Evolutionary conservation across 2,329 filamentous ascomycete species (phyloP).

Genomic region (Juglanconis sp.): DNA sequence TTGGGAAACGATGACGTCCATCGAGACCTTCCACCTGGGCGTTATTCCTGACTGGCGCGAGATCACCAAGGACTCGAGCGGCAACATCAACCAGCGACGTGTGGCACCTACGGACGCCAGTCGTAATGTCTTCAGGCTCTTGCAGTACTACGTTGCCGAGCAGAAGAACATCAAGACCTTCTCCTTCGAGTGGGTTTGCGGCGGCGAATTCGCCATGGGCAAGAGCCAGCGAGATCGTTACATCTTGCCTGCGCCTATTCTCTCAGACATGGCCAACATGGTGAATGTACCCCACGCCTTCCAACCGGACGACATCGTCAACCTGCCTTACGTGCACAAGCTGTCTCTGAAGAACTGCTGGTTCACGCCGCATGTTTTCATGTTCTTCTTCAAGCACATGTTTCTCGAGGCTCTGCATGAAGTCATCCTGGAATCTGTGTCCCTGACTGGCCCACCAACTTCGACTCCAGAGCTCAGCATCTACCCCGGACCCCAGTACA

Average conservation of each 20-base stretch:
- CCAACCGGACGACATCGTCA: constrained; percentile 38
- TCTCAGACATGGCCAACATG: constrained; percentile 33
- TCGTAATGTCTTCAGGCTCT: constrained; percentile 47
- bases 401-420: constrained; percentile 44
- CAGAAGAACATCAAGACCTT: constrained; percentile 53
- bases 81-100: constrained; percentile 33
- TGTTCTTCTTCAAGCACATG: constrained; percentile 48
- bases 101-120: constrained; percentile 51
- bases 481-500: constrained; percentile 6
- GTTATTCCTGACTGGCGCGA: constrained; percentile 66
- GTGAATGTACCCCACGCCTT: constrained; percentile 19
- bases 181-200: constrained; percentile 64
- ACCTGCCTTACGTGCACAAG: constrained; percentile 54
- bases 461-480: constrained; percentile 2
- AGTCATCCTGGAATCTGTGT: constrained; percentile 62
- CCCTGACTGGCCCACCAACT: constrained; percentile 50
- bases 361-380: constrained; percentile 57
- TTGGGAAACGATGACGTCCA: constrained; percentile 55
- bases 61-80: constrained; percentile 50
- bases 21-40: constrained; percentile 54
- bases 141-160: constrained; percentile 47
- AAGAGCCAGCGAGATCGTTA: constrained; percentile 59
- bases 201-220: constrained; percentile 64
- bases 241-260: constrained; percentile 59
- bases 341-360: constrained; percentile 68